Evolutionary conservation across 768 basidiomycete species (phyloP).

Genomic region (Phaeotremella skinneri): DNA sequence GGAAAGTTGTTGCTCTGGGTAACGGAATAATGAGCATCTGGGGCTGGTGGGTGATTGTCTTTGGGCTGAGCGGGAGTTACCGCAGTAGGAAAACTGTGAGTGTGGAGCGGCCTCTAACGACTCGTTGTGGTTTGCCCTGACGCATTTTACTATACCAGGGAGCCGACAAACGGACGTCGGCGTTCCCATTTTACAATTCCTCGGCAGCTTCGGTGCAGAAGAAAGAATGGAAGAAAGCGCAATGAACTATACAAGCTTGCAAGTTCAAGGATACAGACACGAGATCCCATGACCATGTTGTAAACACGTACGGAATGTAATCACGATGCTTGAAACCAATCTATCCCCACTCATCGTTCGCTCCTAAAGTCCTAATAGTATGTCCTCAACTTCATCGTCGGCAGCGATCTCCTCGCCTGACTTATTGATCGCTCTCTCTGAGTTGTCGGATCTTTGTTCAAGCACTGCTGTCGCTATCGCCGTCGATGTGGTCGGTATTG

Average conservation of each 20-base stretch:
- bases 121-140: neutral
- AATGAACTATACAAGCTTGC: slow-evolving; percentile 29
- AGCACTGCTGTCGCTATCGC: too few species aligned
- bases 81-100: slow-evolving; percentile 22
- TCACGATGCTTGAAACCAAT: slow-evolving; percentile 1
- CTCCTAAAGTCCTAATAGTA: too few species aligned
- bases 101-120: neutral
- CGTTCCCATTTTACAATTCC: slow-evolving; percentile 76
- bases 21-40: slow-evolving; percentile 41
- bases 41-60: slow-evolving; percentile 51
- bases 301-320: too few species aligned
- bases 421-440: too few species aligned
- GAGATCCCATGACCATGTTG: too few species aligned
- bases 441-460: too few species aligned
- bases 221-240: slow-evolving; percentile 59
- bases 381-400: neutral
- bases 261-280: too few species aligned
- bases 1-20: slow-evolving; percentile 33
- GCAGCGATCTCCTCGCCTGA: too few species aligned
- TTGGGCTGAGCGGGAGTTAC: slow-evolving; percentile 28
- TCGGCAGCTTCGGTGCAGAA: slow-evolving; percentile 64
- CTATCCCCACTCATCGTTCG: neutral
- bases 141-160: slow-evolving; percentile 50
- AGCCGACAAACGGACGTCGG: slow-evolving; percentile 75
- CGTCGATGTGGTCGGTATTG: too few species aligned